Evolutionary conservation across 2,329 filamentous ascomycete species (phyloP).

Genomic region (Aureobasidium sp.): DNA sequence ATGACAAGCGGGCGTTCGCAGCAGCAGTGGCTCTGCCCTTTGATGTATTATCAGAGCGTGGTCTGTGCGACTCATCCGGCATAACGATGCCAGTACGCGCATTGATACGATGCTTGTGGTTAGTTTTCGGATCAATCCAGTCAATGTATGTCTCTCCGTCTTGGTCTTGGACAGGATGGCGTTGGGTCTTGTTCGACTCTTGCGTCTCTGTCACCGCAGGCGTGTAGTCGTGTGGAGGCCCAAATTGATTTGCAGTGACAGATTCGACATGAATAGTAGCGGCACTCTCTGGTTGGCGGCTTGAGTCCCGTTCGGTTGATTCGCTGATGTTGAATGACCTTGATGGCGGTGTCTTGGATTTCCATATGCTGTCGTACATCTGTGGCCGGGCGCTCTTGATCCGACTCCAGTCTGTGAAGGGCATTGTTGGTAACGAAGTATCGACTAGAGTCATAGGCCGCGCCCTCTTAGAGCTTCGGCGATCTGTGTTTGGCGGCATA

Average conservation of each 20-base stretch:
- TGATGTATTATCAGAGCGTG: no score
- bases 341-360: not conserved
- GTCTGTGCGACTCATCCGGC: conserved; percentile 4
- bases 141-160: conserved; percentile 20
- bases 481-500: not conserved
- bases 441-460: not conserved
- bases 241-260: not conserved
- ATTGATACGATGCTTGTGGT: conserved; percentile 44
- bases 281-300: not conserved
- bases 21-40: conserved; percentile 16
- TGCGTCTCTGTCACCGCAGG: not conserved
- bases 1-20: conserved; percentile 19
- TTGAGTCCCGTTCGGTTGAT: not conserved
- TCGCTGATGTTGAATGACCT: not conserved
- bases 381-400: conserved; percentile 34
- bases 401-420: conserved; percentile 32
- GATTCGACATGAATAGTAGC: not conserved
- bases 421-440: not conserved
- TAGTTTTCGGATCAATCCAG: conserved; percentile 57
- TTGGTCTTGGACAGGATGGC: not conserved
- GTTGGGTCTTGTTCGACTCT: no score
- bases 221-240: not conserved
- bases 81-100: conserved; percentile 44
- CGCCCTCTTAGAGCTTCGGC: not conserved
- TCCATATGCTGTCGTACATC: conserved; percentile 24